These are phyloP conservation scores for Rhodotorula sp. DNA, from an alignment of 1,284 basidiomycete genomes.

Conservation along the genomic window DNA sequence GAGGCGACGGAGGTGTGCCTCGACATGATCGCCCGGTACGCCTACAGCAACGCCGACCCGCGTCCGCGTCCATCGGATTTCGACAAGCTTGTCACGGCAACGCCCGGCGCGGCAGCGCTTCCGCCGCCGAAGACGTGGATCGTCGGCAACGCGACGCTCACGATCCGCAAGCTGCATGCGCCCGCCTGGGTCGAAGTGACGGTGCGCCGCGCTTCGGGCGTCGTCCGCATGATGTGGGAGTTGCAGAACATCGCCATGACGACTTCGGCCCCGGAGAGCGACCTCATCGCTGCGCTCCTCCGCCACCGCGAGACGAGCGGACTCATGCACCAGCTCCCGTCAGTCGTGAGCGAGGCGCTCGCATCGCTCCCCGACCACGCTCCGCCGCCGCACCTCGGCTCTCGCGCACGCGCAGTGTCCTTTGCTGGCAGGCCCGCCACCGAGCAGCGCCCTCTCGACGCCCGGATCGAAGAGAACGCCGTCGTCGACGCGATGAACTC, in stretches of 20 bases:
- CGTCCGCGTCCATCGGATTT: conserved; percentile 79
- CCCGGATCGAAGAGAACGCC: conserved; percentile 44
- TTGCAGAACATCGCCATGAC: conserved; percentile 83
- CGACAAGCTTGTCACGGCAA: conserved; percentile 60
- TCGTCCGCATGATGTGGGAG: conserved; percentile 78
- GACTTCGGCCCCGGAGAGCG: conserved; percentile 66
- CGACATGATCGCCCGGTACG: conserved; percentile 94
- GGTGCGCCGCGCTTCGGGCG: conserved; percentile 84
- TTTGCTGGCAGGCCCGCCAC: conserved; percentile 16
- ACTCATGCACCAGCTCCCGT: conserved; percentile 32
- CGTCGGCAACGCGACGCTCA: conserved; percentile 81
- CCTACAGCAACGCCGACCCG: conserved; percentile 91
- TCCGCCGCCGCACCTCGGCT: conserved; percentile 16
- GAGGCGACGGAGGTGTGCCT: conserved; percentile 95
- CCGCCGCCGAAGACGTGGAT: conserved; percentile 73
- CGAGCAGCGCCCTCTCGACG: neutral
- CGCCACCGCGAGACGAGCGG: conserved; percentile 45
- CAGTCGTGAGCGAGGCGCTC: conserved; percentile 29
- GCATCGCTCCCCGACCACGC: conserved; percentile 13
- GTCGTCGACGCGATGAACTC: conserved; percentile 46
- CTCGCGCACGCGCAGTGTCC: conserved; percentile 24
- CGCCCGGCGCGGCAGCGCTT: conserved; percentile 51
- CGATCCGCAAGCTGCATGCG: conserved; percentile 71
- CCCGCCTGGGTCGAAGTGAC: conserved; percentile 88
- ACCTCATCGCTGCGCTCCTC: conserved; percentile 43